A percentile compares a stretch with the other conserved stretches of the same genome.
These are phyloP conservation scores for Aspergillus saccharolyticus DNA, from an alignment of 495 filamentous ascomycete species.

Conservation along the genomic window DNA sequence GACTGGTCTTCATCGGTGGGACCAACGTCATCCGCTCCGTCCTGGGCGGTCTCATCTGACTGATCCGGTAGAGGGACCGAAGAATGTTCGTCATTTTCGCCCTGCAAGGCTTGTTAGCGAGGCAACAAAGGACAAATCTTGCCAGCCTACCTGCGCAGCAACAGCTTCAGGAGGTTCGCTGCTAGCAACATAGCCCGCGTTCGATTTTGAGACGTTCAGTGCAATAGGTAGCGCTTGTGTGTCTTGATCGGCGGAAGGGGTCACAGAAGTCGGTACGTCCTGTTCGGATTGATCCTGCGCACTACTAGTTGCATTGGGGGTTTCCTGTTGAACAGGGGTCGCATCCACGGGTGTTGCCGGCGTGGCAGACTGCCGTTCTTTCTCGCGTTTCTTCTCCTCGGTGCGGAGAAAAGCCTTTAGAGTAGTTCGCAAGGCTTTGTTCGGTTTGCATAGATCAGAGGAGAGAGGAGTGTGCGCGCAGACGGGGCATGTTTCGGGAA, in stretches of 20 bases:
- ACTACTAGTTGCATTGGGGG: neutral
- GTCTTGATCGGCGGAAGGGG: neutral
- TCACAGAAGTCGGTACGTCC: neutral
- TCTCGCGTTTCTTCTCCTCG: conserved; percentile 78
- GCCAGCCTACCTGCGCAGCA: conserved; percentile 15
- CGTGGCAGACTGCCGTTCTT: conserved; percentile 43
- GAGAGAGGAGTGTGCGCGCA: conserved; percentile 87
- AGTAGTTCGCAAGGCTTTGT: conserved; percentile 82
- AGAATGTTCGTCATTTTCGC: conserved; percentile 6
- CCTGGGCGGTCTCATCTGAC: conserved; percentile 10
- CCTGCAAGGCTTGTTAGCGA: conserved; percentile 6
- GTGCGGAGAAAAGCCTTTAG: conserved; percentile 83
- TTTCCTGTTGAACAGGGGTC: conserved; percentile 17
- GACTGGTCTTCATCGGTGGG: conserved; percentile 15
- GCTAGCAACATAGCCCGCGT: conserved; percentile 3
- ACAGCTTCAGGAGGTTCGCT: conserved; percentile 19
- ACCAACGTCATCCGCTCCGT: conserved; percentile 16
- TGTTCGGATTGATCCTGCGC: conserved; percentile 7
- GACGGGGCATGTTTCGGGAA: conserved; percentile 80
- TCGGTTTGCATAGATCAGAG: conserved; percentile 77
- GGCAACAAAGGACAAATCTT: neutral
- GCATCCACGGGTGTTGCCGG: conserved; percentile 26
- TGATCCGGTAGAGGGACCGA: conserved; percentile 6
- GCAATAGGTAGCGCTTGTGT: conserved; percentile 13
- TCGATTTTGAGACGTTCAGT: neutral